These are phyloP conservation scores for Leishmania tarentolae DNA, from an alignment of 208 protist species.

Conservation along the genomic window DNA sequence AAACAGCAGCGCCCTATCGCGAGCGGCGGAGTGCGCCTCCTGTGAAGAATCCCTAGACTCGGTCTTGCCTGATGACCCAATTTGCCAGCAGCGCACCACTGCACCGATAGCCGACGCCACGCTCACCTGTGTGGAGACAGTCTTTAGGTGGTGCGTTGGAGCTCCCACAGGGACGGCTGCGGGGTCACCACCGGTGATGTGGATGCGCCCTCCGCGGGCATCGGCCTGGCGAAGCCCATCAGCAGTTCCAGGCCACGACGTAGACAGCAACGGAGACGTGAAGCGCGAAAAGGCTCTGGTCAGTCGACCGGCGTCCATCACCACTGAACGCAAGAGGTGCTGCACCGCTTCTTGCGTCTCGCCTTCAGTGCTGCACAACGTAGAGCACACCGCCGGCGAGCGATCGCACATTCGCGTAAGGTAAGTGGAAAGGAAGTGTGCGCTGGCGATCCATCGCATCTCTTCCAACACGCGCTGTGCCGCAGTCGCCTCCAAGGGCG, in stretches of 20 bases:
- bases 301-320: conserved; percentile 30
- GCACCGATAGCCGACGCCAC: conserved; percentile 6
- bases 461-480: conserved; percentile 12
- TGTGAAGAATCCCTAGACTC: background rate
- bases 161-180: background rate
- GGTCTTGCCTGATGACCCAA: background rate
- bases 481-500: conserved; percentile 2
- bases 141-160: background rate
- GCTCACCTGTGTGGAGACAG: background rate
- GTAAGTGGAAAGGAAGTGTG: conserved; percentile 62
- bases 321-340: conserved; percentile 24
- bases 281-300: conserved; percentile 38
- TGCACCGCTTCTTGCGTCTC: conserved; percentile 41
- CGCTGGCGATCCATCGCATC: conserved; percentile 20
- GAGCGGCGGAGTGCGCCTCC: background rate
- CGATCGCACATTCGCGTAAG: conserved; percentile 21
- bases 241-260: background rate
- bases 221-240: background rate
- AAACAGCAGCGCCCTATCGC: conserved; percentile 10
- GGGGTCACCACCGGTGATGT: background rate
- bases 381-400: conserved; percentile 10
- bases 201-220: background rate
- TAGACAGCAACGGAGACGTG: conserved; percentile 20
- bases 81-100: background rate
- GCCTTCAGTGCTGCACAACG: conserved; percentile 27